Base-by-base conservation (phyloP, 208 protist genomes). In the Crithidia brevicula region DNA sequence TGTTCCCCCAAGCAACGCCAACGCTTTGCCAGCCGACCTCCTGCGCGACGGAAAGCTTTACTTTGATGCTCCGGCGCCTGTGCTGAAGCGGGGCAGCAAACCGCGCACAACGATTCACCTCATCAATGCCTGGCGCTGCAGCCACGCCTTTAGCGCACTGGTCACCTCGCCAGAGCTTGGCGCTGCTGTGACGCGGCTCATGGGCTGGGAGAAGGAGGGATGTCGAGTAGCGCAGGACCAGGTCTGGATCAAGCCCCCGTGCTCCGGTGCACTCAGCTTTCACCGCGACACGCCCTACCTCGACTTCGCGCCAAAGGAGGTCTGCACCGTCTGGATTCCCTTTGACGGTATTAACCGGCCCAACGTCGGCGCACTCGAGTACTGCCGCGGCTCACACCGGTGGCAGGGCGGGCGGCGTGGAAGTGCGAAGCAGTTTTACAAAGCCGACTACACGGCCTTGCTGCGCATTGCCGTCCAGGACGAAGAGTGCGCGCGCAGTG, bases 271-370 rank as follows among this genome's bases (percentile, higher is more conserved):
- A 6, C 64, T 85, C 13, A 85, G 69, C 47, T 80, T 77, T 52
- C 79, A 88, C 72, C 76, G 79, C 56, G 75, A 83, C 63, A 85
- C 79, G 13, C 72, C 79, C 0, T 85, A 85, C 52, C 60, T 82
- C 50, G 71, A 82, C 51, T 82, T 80, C 46, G 50, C 31, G 2
- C 75, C 75, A 4, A 83, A 74, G 16, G 65, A 85, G 22, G 82
- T 80, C 43, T 79, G 72, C 61, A 85, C 78, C 15, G 70, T 81
- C 31, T 85, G 79, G 82, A 74, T 81, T 13, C 51, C 74, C 0
- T 66, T 85, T 13, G 71, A 81, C 52, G 50, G 68, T 30, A 60
- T 69, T 10, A 20, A 18, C 15, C 34, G 52, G 8, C 50, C 67
- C 8, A 58, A 70, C n/a, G 53, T 81, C 4, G 72, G 79, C 15